These are phyloP conservation scores for Apiotrichum sp. DNA, from an alignment of 1,284 basidiomycete genomes.

Conservation along the genomic window DNA sequence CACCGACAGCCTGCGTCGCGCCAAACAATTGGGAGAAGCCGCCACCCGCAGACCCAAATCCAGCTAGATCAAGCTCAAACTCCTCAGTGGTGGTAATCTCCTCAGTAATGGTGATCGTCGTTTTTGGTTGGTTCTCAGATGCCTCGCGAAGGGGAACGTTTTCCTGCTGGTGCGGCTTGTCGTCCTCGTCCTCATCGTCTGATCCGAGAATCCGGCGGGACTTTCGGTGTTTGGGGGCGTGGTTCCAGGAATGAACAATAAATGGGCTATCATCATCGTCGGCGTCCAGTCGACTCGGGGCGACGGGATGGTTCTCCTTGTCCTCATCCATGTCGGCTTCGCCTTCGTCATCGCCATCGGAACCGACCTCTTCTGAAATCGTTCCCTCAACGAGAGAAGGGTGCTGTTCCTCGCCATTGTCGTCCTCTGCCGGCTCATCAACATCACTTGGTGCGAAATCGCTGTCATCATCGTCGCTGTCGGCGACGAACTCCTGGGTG, in stretches of 20 bases:
- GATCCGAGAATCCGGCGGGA: slow-evolving; percentile 21
- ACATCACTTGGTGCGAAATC: slow-evolving; percentile 9
- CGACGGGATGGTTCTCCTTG: slow-evolving; percentile 5
- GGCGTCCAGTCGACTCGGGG: neutral
- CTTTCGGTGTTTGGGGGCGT: slow-evolving; percentile 11
- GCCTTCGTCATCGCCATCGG: neutral
- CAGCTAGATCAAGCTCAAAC: slow-evolving; percentile 19
- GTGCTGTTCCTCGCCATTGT: too few relatives aligned
- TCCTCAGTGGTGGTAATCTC: neutral
- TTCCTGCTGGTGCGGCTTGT: neutral
- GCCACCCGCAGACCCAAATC: slow-evolving; percentile 20
- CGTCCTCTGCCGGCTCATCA: neutral
- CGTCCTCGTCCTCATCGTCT: slow-evolving; percentile 23
- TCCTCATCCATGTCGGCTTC: slow-evolving; percentile 5
- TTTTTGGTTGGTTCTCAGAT: neutral
- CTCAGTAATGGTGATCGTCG: neutral
- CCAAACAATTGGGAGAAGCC: slow-evolving; percentile 44
- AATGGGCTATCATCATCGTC: slow-evolving; percentile 14
- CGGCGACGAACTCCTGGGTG: slow-evolving; percentile 13
- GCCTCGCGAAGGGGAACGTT: neutral
- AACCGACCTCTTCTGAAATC: neutral
- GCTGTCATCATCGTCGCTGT: slow-evolving; percentile 6
- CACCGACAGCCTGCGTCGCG: slow-evolving; percentile 23
- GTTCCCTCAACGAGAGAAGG: neutral
- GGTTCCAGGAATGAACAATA: too few relatives aligned